Evolutionary conservation across 257 asterid species (phyloP), one percentile per base, ranked within the genome.

Genomic region (Przewalskia tangutica): DNA sequence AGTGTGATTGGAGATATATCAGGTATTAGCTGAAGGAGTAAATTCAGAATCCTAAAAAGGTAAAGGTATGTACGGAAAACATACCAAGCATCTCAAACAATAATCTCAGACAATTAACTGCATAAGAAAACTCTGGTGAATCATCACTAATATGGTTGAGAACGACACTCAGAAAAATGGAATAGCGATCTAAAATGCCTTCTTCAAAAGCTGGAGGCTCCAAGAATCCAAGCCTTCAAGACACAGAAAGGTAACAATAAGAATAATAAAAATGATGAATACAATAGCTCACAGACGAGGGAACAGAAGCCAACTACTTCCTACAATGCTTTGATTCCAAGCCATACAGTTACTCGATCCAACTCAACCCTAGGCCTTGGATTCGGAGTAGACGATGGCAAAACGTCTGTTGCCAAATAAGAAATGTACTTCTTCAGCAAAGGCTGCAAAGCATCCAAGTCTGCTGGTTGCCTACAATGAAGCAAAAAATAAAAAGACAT

Each of bases 171-270:
- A 95, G 96, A 84, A 95, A 95, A 85, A 92, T 87, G 85, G 98
- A 98, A 90, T 95, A 93, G 4, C 91, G 96, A 77, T 95, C 98
- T 81, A 95, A 86, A 85, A 95, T 90, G 88, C 99, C 99, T 89
- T 95, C 98, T 88, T 95, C 99, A 91, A 95, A 92, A 83, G 97
- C 95, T 77, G 91, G 94, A 87, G 99, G 97, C 86, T 95, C 99
- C 80, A 95, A 85, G 88, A 91, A 92, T 82, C 99, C 99, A 85
- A 94, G 91, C 92, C 99, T 95, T 90, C 89, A 87, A 88, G 68
- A 84, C 32, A 67, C 62, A 86, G 20, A 64, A 14, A 81, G 81
- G 67, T 50, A 81, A 83, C 77, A 76, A 84, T 80, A 62, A 58
- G 87, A 84, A 85, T 79, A 81, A 59, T 36, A 78, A 12, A 71